A percentile compares a stretch with the other conserved stretches of the same genome.
Conservation (phyloP, 1,284 basidiomycete genomes). For the Leccinum griseonigrum region DNA sequence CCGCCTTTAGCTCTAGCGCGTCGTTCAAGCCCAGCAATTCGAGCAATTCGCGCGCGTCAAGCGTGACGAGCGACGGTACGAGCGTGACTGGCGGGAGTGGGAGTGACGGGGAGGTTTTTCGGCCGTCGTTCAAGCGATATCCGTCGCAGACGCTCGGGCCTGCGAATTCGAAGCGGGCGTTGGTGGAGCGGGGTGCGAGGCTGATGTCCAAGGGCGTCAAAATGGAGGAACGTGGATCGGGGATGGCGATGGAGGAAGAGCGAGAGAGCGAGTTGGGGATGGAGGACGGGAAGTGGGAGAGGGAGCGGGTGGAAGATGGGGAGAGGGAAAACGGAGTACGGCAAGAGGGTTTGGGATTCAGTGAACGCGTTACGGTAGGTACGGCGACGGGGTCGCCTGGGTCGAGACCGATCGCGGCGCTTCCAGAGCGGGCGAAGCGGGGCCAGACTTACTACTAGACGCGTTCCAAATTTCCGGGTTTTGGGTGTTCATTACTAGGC, state of each 20-base stretch:
- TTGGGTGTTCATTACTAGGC: background rate
- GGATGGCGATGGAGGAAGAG: background rate
- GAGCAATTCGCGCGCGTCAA: constrained; percentile 35
- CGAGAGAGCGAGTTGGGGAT: background rate
- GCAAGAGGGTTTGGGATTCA: background rate
- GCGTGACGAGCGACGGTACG: constrained; percentile 31
- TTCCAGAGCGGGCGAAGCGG: constrained; percentile 32
- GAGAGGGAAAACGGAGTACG: background rate
- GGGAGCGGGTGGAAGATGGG: background rate
- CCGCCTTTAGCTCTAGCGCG: constrained; percentile 15
- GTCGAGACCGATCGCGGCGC: constrained; percentile 30
- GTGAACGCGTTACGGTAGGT: constrained; percentile 1
- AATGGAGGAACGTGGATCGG: constrained; percentile 1
- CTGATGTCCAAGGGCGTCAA: constrained; percentile 14
- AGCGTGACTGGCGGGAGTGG: constrained; percentile 26
- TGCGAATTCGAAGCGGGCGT: constrained; percentile 51
- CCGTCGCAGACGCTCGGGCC: constrained; percentile 70
- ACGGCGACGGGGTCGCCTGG: constrained; percentile 13
- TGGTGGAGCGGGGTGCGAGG: constrained; percentile 33
- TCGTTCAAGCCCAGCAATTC: constrained; percentile 10
- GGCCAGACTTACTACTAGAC: constrained; percentile 8
- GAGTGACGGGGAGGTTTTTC: constrained; percentile 29
- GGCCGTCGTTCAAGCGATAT: constrained; percentile 69
- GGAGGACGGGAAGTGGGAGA: background rate
- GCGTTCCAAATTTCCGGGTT: background rate